phyloP scores from a whole-genome alignment of 768 basidiomycete genomes.

The Collybiopsis confluens region DNA sequence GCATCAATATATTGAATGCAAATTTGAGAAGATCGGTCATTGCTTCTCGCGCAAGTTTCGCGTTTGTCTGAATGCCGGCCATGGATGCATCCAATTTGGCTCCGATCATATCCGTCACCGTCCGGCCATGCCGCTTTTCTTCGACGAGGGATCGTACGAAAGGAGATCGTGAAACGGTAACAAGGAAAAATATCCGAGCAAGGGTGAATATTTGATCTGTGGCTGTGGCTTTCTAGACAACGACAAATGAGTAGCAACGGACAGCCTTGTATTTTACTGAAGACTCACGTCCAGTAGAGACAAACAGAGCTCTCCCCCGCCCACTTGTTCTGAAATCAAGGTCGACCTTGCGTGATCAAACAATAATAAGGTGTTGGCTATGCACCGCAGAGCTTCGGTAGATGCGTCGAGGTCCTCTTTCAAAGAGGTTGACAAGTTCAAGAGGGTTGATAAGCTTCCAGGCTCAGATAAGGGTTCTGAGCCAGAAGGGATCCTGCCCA shows the following conservation, averaged over 20 bases:
- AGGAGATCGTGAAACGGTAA: slow-evolving; percentile 48
- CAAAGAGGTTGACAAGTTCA: slow-evolving; percentile 46
- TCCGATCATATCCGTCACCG: slow-evolving; percentile 59
- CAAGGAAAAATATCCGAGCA: slow-evolving; percentile 73
- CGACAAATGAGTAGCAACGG: background rate
- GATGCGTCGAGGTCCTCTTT: slow-evolving; percentile 57
- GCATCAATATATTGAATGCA: slow-evolving; percentile 73
- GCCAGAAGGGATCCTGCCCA: slow-evolving; percentile 68
- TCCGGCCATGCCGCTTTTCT: slow-evolving; percentile 49
- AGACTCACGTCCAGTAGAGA: slow-evolving; percentile 56
- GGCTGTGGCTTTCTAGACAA: slow-evolving; percentile 51
- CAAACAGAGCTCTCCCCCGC: slow-evolving; percentile 56
- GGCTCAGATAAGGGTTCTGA: slow-evolving; percentile 56
- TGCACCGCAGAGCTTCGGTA: slow-evolving; percentile 67
- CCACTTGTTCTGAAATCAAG: slow-evolving; percentile 54
- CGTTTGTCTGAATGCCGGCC: slow-evolving; percentile 42
- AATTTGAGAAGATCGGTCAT: slow-evolving; percentile 83
- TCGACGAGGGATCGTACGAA: slow-evolving; percentile 65
- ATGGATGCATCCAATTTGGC: slow-evolving; percentile 58
- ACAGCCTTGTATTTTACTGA: background rate
- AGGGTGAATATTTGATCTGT: slow-evolving; percentile 70
- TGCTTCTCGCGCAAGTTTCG: slow-evolving; percentile 63
- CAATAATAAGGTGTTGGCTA: slow-evolving; percentile 78
- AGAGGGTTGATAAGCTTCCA: slow-evolving; percentile 52
- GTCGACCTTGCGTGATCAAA: slow-evolving; percentile 56